Conservation (phyloP, 1,284 basidiomycete genomes). For the Kwoniella shivajii region DNA sequence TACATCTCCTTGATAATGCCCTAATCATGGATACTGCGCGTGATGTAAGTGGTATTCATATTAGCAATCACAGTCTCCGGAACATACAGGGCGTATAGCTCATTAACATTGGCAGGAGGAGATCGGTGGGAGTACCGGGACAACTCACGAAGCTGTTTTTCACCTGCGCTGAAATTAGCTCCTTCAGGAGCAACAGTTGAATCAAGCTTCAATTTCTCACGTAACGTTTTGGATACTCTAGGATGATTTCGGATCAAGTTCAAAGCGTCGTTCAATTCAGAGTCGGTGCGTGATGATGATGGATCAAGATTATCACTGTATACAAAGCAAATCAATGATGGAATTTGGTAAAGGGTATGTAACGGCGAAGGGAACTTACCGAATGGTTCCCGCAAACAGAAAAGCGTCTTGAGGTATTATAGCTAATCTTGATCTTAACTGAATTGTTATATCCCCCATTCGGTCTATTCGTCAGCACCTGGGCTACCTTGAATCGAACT, state of each 20-base stretch:
- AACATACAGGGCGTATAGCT: no score
- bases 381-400: slow-evolving; percentile 42
- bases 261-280: slow-evolving; percentile 59
- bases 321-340: neutral
- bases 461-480: slow-evolving; percentile 59
- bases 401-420: slow-evolving; percentile 60
- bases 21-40: slow-evolving; percentile 64
- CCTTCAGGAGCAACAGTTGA: slow-evolving; percentile 40
- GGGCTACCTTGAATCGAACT: no score
- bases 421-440: slow-evolving; percentile 4
- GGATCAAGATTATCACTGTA: slow-evolving; percentile 53
- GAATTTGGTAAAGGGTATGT: neutral
- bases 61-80: no score
- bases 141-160: slow-evolving; percentile 32
- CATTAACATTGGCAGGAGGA: slow-evolving; percentile 56
- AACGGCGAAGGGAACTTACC: slow-evolving; percentile 41
- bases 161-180: slow-evolving; percentile 60
- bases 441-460: slow-evolving; percentile 61
- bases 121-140: neutral
- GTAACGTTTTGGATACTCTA: slow-evolving; percentile 28
- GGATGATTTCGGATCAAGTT: slow-evolving; percentile 55
- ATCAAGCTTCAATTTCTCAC: slow-evolving; percentile 66
- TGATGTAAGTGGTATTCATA: neutral
- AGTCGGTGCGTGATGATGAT: slow-evolving; percentile 59
- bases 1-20: slow-evolving; percentile 70